A percentile compares a stretch with the other conserved stretches of the same genome.
phyloP scores from a whole-genome alignment of 2,329 filamentous ascomycete species.

The Helotiales sp. region DNA sequence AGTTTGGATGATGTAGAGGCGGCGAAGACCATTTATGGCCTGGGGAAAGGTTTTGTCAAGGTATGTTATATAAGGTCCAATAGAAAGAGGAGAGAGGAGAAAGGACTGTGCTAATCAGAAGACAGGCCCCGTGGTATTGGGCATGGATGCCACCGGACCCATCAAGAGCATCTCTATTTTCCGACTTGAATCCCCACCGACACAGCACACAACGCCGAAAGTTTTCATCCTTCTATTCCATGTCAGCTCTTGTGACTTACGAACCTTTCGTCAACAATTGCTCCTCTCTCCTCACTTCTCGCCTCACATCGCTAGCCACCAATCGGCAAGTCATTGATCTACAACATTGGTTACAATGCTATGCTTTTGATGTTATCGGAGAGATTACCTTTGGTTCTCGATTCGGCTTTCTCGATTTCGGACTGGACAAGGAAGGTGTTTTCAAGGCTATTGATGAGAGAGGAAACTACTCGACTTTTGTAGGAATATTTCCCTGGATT shows the following conservation, averaged over 20 bases:
- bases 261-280: slow-evolving; percentile 51
- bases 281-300: slow-evolving; percentile 40
- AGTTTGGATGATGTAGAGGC: slow-evolving; percentile 44
- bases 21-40: slow-evolving; percentile 43
- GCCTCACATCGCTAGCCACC: slow-evolving; percentile 40
- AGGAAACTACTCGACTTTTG: slow-evolving; percentile 39
- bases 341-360: slow-evolving; percentile 46
- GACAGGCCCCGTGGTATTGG: slow-evolving; percentile 34
- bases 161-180: slow-evolving; percentile 32
- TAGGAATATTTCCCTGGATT: slow-evolving; percentile 44
- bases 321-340: slow-evolving; percentile 39
- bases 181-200: slow-evolving; percentile 36
- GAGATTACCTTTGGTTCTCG: slow-evolving; percentile 45
- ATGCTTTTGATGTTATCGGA: slow-evolving; percentile 52
- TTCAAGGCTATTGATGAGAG: slow-evolving; percentile 41
- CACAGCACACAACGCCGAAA: slow-evolving; percentile 42
- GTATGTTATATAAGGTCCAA: slow-evolving; percentile 1
- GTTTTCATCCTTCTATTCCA: slow-evolving; percentile 46
- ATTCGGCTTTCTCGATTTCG: slow-evolving; percentile 47
- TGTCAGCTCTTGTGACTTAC: slow-evolving; percentile 49
- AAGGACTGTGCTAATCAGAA: not conserved
- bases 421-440: slow-evolving; percentile 45
- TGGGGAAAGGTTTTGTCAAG: slow-evolving; percentile 39
- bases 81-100: not conserved
- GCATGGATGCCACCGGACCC: slow-evolving; percentile 27